Percentiles rank a stretch among this genome's conserved stretches.
phyloP scores from a whole-genome alignment of 805 yeast species.

The Teunomyces gatunensis region DNA sequence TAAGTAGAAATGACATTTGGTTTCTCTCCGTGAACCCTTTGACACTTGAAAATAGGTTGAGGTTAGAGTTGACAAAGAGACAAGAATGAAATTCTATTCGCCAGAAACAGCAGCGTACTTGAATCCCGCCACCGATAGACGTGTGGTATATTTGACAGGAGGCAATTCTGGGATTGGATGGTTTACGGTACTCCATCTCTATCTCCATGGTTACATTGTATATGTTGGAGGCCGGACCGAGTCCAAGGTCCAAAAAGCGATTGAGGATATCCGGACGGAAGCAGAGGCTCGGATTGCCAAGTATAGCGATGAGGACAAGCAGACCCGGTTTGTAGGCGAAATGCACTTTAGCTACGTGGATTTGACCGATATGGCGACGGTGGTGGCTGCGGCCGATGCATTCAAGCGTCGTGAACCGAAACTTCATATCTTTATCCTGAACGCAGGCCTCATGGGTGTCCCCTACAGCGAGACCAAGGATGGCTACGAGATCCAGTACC shows the following conservation, averaged over 20 bases:
- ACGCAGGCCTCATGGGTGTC: conserved; percentile 43
- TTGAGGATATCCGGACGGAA: conserved; percentile 30
- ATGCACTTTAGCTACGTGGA: conserved; percentile 55
- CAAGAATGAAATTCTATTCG: conserved; percentile 17
- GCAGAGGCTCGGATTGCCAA: conserved; percentile 21
- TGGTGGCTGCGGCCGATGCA: conserved; percentile 24
- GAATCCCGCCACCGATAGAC: conserved; percentile 23
- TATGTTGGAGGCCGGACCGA: conserved; percentile 38
- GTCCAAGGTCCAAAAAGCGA: conserved; percentile 29
- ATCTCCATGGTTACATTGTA: conserved; percentile 38
- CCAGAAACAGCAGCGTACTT: conserved; percentile 29
- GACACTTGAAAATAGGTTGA: not conserved
- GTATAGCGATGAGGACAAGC: not conserved
- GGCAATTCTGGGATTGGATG: conserved; percentile 43
- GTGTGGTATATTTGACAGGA: conserved; percentile 38
- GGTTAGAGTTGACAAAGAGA: not conserved
- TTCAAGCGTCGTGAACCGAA: conserved; percentile 23
- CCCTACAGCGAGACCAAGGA: conserved; percentile 36
- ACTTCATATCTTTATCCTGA: conserved; percentile 35
- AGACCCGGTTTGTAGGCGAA: conserved; percentile 41
- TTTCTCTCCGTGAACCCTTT: too few relatives aligned
- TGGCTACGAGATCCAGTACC: conserved; percentile 40
- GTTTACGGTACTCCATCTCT: conserved; percentile 38
- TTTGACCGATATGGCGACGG: conserved; percentile 37
- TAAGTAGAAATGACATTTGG: too few relatives aligned